Evolutionary conservation across 176 grass and related monocot genomes (phyloP).

Genomic region (Aegilops bicornis): DNA sequence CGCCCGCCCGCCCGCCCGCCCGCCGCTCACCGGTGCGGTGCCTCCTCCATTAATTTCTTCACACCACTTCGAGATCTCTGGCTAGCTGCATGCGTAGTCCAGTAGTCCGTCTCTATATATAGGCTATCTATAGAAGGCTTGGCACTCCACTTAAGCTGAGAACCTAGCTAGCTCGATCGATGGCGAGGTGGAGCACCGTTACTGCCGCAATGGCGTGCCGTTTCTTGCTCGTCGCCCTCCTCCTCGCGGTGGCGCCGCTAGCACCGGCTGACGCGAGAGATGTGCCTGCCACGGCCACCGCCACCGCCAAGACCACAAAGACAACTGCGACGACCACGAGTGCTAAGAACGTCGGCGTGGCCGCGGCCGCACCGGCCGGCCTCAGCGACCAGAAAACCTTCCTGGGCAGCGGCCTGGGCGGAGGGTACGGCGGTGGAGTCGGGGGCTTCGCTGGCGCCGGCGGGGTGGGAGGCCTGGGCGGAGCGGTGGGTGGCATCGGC

Average conservation of each 20-base stretch:
- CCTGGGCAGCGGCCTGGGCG: background rate
- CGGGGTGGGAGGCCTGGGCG: background rate
- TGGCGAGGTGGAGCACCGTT: background rate
- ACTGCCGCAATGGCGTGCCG: background rate
- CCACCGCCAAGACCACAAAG: background rate
- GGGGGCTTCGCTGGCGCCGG: background rate
- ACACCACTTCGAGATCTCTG: background rate
- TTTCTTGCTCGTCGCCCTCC: background rate
- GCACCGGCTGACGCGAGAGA: background rate
- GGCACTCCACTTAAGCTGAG: background rate
- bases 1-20: background rate
- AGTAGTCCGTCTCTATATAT: too few species aligned
- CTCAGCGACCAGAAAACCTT: background rate
- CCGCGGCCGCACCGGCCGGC: background rate
- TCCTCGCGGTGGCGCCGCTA: background rate
- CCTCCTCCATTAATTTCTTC: background rate
- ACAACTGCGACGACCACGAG: background rate
- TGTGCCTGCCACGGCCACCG: background rate
- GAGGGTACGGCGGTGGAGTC: background rate
- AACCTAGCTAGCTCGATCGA: background rate
- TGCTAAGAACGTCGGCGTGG: background rate
- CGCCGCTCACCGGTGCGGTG: background rate
- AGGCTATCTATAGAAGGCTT: background rate
- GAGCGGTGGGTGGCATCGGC: background rate
- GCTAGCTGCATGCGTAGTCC: too few species aligned